Evolutionary conservation across 148 eudicot species (phyloP).

Genomic region (Polygonum maritimum): DNA sequence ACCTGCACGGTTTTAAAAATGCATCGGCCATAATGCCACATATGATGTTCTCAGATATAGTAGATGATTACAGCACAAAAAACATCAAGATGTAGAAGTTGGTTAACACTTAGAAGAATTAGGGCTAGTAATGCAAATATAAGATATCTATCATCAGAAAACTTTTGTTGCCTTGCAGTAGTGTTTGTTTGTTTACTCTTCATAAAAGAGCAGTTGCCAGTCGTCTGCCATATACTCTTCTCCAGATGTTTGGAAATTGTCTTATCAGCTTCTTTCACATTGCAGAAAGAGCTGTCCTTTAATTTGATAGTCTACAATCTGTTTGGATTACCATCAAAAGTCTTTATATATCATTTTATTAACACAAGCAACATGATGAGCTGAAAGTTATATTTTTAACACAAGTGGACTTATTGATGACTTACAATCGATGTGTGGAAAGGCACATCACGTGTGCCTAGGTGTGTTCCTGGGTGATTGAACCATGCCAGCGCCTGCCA

Average conservation of each 20-base stretch:
- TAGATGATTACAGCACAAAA: constrained; percentile 20
- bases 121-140: constrained; percentile 30
- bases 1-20: constrained; percentile 27
- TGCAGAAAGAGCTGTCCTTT: constrained; percentile 2
- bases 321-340: too few relatives aligned
- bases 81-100: constrained; percentile 23
- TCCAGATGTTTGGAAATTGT: constrained; percentile 41
- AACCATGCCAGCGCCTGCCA: too few relatives aligned
- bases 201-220: constrained; percentile 26
- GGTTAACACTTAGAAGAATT: constrained; percentile 26
- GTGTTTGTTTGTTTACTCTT: constrained; percentile 45
- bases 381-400: too few relatives aligned
- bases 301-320: neutral
- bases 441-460: too few relatives aligned
- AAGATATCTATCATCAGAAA: constrained; percentile 25
- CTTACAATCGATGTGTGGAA: too few relatives aligned
- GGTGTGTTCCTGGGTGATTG: too few relatives aligned
- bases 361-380: too few relatives aligned
- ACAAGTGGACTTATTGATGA: too few relatives aligned
- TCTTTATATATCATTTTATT: too few relatives aligned
- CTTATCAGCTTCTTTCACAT: constrained; percentile 21
- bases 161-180: constrained; percentile 31
- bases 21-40: constrained; percentile 21
- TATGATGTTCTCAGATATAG: constrained; percentile 22
- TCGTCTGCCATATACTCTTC: constrained; percentile 39